Evolutionary conservation across 2,329 filamentous ascomycete species (phyloP).

Genomic region (Paraphoma sp.): DNA sequence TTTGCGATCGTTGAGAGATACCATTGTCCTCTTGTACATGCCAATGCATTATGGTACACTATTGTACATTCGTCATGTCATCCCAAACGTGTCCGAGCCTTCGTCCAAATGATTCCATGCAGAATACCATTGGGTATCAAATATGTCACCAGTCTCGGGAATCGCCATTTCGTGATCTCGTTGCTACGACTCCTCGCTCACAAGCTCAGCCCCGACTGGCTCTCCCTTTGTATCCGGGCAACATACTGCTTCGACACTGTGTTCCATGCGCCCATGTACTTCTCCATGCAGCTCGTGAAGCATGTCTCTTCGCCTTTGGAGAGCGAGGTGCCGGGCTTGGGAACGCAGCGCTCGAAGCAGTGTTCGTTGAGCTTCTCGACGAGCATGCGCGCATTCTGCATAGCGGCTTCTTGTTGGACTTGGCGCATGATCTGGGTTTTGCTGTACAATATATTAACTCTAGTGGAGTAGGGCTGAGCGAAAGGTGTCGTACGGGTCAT

Average conservation of each 20-base stretch:
- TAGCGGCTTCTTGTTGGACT: slow-evolving; percentile 60
- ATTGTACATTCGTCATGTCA: slow-evolving; percentile 1
- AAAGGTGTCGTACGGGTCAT: slow-evolving; percentile 27
- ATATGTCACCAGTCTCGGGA: too few relatives aligned
- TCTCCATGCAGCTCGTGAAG: slow-evolving; percentile 62
- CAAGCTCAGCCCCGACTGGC: background rate
- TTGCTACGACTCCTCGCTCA: too few relatives aligned
- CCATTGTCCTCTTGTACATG: background rate
- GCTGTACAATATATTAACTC: slow-evolving; percentile 8
- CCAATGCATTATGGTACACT: background rate
- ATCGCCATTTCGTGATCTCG: too few relatives aligned
- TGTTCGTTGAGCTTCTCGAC: slow-evolving; percentile 64
- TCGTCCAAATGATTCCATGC: background rate
- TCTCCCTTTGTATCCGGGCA: slow-evolving; percentile 55
- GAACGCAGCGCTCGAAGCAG: slow-evolving; percentile 63
- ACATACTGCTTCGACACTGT: slow-evolving; percentile 59
- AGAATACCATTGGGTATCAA: too few relatives aligned
- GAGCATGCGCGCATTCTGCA: slow-evolving; percentile 58
- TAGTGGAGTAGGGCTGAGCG: background rate
- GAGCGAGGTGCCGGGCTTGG: slow-evolving; percentile 58
- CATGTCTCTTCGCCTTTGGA: slow-evolving; percentile 58
- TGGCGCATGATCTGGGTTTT: slow-evolving; percentile 59
- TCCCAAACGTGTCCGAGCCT: background rate
- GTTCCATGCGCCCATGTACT: slow-evolving; percentile 63
- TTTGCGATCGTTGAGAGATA: background rate